Base-by-base conservation (phyloP, 2,329 filamentous ascomycete genomes). In the Cladosporium cucumerinum region DNA sequence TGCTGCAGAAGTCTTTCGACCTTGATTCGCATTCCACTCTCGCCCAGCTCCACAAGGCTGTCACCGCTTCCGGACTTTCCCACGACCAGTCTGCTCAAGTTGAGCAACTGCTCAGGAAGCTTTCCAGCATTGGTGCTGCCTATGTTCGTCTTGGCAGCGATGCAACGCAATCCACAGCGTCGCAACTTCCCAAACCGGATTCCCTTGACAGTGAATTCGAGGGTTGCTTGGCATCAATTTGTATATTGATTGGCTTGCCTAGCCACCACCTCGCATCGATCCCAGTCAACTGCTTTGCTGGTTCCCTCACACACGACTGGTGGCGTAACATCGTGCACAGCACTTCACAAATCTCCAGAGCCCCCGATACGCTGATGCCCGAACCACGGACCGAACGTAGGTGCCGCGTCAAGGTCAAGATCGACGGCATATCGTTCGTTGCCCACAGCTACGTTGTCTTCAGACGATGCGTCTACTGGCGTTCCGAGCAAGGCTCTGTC, bases 1-100 rank as follows among this genome's bases (percentile, higher is more conserved):
- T 64, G 23, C 43, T 64, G 26, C 62, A 64, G 32, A 64, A 59
- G 62, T 58, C 62, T 2, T 64, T 64, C 62, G 28, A 64, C 12
- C 28, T 43, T 3, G 62, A 64, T 36, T 58, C 52, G 10, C 62
- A 64, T 28, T 46, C 62, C 7, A 62, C 49, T 46, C 49, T 62
- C 10, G 23, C 62, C 7, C 25, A 58, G 26, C 30, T 64, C 18
- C 62, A 64, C 39, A 39, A 43, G 62, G 49, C 62, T 32, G 55
- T 64, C 5, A 48, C 46, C 7, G 54, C 54, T 10, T 64, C 62
- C 26, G 62, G 62, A 23, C 62, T 64, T 10, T 52, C 62, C 30
- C 54, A 58, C 21, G 62, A 64, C 23, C 54, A 48, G n/a, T 64
- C 62, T 18, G 49, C 54, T 23, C 55, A 64, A 5, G 62, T 64